phyloP scores from a whole-genome alignment of 805 yeast species.

The Spathaspora boniae region DNA sequence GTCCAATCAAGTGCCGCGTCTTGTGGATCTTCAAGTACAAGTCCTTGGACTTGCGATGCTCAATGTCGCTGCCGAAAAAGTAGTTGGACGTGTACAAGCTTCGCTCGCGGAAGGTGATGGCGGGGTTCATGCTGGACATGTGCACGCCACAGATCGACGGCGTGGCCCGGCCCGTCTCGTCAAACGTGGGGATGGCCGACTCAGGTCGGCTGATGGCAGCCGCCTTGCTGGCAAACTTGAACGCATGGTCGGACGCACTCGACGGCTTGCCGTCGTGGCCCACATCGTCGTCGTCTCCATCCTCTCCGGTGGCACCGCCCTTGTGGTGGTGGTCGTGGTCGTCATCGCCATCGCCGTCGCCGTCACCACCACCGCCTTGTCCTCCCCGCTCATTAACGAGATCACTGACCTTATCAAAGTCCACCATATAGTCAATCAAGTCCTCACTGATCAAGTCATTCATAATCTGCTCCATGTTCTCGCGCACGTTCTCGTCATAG shows the following conservation, averaged over 20 bases:
- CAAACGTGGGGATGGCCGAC: slow-evolving; percentile 17
- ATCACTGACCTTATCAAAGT: slow-evolving; percentile 16
- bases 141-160: slow-evolving; percentile 43
- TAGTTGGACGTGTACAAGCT: slow-evolving; percentile 64
- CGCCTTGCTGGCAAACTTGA: background rate
- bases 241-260: background rate
- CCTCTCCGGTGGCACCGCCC: slow-evolving; percentile 8
- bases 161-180: slow-evolving; percentile 42
- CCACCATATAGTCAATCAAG: slow-evolving; percentile 15
- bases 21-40: slow-evolving; percentile 50
- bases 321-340: background rate
- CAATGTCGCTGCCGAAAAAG: slow-evolving; percentile 54
- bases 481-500: slow-evolving; percentile 26
- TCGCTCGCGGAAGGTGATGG: slow-evolving; percentile 53
- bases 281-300: slow-evolving; percentile 9
- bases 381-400: slow-evolving; percentile 22
- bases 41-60: slow-evolving; percentile 35
- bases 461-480: slow-evolving; percentile 31
- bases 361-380: slow-evolving; percentile 10
- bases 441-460: slow-evolving; percentile 25
- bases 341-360: slow-evolving; percentile 6
- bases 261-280: slow-evolving; percentile 5
- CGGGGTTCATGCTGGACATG: slow-evolving; percentile 50
- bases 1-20: slow-evolving; percentile 57
- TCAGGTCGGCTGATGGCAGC: slow-evolving; percentile 10